Percentiles rank a stretch among this genome's conserved stretches.
These are phyloP conservation scores for Nigrospora sphaerica DNA, from an alignment of 2,329 filamentous ascomycete species.

Conservation along the genomic window DNA sequence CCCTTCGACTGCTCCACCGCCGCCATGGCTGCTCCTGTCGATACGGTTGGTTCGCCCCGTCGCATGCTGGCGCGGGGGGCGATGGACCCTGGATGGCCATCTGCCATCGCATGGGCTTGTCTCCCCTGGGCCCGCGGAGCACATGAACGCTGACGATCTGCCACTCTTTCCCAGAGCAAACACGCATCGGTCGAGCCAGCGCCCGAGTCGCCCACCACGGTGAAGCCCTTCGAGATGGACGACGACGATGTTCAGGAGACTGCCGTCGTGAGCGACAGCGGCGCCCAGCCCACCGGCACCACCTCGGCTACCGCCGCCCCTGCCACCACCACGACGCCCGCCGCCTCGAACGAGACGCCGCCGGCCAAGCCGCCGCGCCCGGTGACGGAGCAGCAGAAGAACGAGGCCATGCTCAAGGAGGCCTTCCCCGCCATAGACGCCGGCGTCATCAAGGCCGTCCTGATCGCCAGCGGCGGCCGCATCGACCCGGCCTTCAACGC, in stretches of 20 bases:
- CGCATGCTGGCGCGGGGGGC: no score
- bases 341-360: constrained; percentile 32
- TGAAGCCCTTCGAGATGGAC: constrained; percentile 58
- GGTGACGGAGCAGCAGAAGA: constrained; percentile 73
- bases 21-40: not conserved
- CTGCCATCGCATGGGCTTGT: no score
- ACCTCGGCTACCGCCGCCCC: constrained; percentile 16
- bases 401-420: constrained; percentile 82
- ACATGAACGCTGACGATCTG: no score
- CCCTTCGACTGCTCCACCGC: not conserved
- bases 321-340: constrained; percentile 26
- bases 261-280: constrained; percentile 38
- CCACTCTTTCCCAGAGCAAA: constrained; percentile 31
- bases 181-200: constrained; percentile 27
- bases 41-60: not conserved
- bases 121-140: no score
- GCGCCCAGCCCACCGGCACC: constrained; percentile 15
- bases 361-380: constrained; percentile 85
- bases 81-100: no score
- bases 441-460: constrained; percentile 76
- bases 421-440: constrained; percentile 83
- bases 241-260: constrained; percentile 64
- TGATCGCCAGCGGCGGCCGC: constrained; percentile 77
- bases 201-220: constrained; percentile 61
- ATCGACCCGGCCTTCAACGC: constrained; percentile 96